Evolutionary conservation across 2,329 filamentous ascomycete genomes (phyloP).

Genomic region (Orbilia oligospora): DNA sequence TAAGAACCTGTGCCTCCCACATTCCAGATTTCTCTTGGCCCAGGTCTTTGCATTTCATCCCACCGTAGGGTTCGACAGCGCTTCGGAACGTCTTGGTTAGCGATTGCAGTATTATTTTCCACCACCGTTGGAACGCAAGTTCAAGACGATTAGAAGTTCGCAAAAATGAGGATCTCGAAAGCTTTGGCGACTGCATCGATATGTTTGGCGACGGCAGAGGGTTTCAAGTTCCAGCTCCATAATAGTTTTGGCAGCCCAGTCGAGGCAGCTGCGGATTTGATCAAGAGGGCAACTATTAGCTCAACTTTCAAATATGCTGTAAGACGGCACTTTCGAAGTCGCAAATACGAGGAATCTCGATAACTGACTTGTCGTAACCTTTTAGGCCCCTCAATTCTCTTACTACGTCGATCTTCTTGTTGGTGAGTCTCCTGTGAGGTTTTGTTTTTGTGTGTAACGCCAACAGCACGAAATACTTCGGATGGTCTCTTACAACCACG

Average conservation of each 20-base stretch:
- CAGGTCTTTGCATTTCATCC: conserved; percentile 38
- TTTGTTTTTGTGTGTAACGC: conserved; percentile 46
- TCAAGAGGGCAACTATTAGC: conserved; percentile 53
- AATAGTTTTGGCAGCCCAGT: conserved; percentile 29
- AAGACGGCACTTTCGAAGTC: conserved; percentile 9
- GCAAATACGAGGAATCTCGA: background rate
- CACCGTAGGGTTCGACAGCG: conserved; percentile 30
- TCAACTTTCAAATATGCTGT: conserved; percentile 59
- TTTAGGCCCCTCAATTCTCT: conserved; percentile 57
- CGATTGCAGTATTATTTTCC: conserved; percentile 52
- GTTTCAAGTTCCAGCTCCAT: conserved; percentile 53
- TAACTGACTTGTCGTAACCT: conserved; percentile 20
- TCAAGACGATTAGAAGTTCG: conserved; percentile 7
- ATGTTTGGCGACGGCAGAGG: conserved; percentile 56
- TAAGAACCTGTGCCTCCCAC: conserved; percentile 55
- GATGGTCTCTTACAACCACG: conserved; percentile 2
- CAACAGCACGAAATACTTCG: conserved; percentile 12
- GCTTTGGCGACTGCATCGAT: conserved; percentile 46
- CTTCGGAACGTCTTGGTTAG: conserved; percentile 38
- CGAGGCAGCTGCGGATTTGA: conserved; percentile 23
- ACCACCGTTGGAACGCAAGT: conserved; percentile 12
- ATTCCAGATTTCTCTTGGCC: conserved; percentile 38
- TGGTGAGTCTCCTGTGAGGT: conserved; percentile 25
- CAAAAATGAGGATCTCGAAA: conserved; percentile 50
- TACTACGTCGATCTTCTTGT: conserved; percentile 59